These are phyloP conservation scores for Pseudogymnoascus sp. DNA, from an alignment of 2,329 filamentous ascomycete genomes.

Conservation along the genomic window DNA sequence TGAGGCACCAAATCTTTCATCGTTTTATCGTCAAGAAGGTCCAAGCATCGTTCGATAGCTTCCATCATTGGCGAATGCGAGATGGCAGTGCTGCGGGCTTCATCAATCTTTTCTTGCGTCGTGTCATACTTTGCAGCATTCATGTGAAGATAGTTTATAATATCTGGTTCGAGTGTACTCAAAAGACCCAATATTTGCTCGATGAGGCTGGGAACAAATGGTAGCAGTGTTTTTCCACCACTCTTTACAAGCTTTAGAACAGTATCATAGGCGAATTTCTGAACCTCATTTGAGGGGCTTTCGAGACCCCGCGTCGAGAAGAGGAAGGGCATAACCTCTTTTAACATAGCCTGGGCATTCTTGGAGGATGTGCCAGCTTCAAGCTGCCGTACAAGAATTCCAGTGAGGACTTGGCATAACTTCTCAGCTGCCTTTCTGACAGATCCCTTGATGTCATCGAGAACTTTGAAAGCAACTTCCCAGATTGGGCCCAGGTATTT, in stretches of 20 bases:
- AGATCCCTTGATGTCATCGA: slow-evolving; percentile 92
- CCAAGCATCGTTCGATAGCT: slow-evolving; percentile 80
- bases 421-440: slow-evolving; percentile 74
- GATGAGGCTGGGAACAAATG: slow-evolving; percentile 74
- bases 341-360: slow-evolving; percentile 70
- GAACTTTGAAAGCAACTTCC: slow-evolving; percentile 75
- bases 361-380: slow-evolving; percentile 67
- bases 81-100: slow-evolving; percentile 71
- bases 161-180: slow-evolving; percentile 81
- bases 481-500: slow-evolving; percentile 80
- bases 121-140: slow-evolving; percentile 77
- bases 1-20: slow-evolving; percentile 66
- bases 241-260: slow-evolving; percentile 87
- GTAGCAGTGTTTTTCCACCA: slow-evolving; percentile 66
- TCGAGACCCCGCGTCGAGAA: slow-evolving; percentile 84
- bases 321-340: slow-evolving; percentile 81
- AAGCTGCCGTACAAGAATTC: slow-evolving; percentile 74
- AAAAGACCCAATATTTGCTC: slow-evolving; percentile 73
- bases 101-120: slow-evolving; percentile 84
- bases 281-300: slow-evolving; percentile 79
- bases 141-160: slow-evolving; percentile 86
- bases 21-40: slow-evolving; percentile 69
- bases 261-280: slow-evolving; percentile 72
- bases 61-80: slow-evolving; percentile 85
- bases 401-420: slow-evolving; percentile 76